These are phyloP conservation scores for Diaporthe sp. DNA, from an alignment of 2,329 filamentous ascomycete genomes.

Conservation along the genomic window DNA sequence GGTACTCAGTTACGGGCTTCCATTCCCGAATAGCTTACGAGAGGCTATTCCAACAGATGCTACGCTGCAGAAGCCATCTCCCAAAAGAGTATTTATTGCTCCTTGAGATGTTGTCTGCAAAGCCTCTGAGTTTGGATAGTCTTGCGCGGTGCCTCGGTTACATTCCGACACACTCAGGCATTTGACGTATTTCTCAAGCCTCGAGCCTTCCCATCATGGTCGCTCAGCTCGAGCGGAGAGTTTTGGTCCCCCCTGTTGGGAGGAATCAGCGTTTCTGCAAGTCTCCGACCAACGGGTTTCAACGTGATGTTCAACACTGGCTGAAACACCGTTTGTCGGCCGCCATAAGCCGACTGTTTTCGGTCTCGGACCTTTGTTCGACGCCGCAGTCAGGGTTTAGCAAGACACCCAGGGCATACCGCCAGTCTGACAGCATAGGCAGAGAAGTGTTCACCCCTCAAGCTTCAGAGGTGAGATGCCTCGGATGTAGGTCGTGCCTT, in stretches of 20 bases:
- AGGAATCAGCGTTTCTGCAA: not conserved
- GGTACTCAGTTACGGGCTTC: not conserved
- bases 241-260: not conserved
- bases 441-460: not conserved
- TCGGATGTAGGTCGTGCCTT: not conserved
- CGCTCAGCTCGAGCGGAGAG: not conserved
- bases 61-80: not conserved
- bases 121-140: not conserved
- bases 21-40: not conserved
- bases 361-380: constrained; percentile 7
- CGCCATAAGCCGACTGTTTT: constrained; percentile 3
- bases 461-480: not conserved
- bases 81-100: not conserved
- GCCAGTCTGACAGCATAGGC: constrained; percentile 7
- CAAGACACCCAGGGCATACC: constrained; percentile 13
- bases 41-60: not conserved
- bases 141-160: not conserved
- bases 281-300: constrained; percentile 7
- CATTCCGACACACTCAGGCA: not conserved
- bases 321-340: constrained; percentile 19
- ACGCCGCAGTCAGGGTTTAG: constrained; percentile 5
- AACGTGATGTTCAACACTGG: constrained; percentile 12
- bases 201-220: not conserved
- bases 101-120: not conserved
- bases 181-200: not conserved